Percentiles rank a stretch among this genome's conserved stretches.
phyloP scores from a whole-genome alignment of 768 basidiomycete genomes.

The Lactarius evosmus region DNA sequence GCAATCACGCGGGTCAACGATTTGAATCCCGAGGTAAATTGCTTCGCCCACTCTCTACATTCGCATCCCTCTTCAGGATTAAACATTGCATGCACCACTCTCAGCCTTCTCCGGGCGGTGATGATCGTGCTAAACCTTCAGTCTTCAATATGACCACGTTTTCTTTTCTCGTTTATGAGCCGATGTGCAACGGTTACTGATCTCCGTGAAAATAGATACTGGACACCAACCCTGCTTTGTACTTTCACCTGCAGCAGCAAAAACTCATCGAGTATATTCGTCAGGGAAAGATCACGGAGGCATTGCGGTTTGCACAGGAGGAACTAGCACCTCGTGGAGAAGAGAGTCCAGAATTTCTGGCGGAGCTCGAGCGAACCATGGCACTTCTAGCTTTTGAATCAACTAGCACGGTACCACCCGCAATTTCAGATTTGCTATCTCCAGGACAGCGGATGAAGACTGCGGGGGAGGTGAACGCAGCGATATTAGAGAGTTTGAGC shows the following conservation, averaged over 20 bases:
- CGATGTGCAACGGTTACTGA: slow-evolving; percentile 20
- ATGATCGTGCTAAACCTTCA: slow-evolving; percentile 87
- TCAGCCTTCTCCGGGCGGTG: slow-evolving; percentile 76
- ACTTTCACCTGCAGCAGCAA: slow-evolving; percentile 95
- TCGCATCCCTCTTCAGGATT: slow-evolving; percentile 55
- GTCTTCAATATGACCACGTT: slow-evolving; percentile 88
- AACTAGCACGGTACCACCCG: slow-evolving; percentile 53
- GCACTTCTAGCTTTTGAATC: slow-evolving; percentile 82
- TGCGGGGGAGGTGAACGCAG: slow-evolving; percentile 94
- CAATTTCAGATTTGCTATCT: slow-evolving; percentile 76
- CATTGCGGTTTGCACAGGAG: slow-evolving; percentile 86
- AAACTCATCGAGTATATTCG: slow-evolving; percentile 94
- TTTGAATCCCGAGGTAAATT: slow-evolving; percentile 90
- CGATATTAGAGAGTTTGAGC: slow-evolving; percentile 87
- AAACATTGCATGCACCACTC: slow-evolving; percentile 98
- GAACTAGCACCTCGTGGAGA: slow-evolving; percentile 95
- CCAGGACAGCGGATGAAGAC: slow-evolving; percentile 89
- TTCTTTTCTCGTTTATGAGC: slow-evolving; percentile 26
- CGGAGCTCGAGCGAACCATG: slow-evolving; percentile 94
- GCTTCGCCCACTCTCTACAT: slow-evolving; percentile 8
- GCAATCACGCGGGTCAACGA: slow-evolving; percentile 96
- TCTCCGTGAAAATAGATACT: slow-evolving; percentile 65
- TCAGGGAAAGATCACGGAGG: slow-evolving; percentile 70
- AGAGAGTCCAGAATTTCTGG: slow-evolving; percentile 89
- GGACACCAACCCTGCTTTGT: slow-evolving; percentile 89